These are phyloP conservation scores for Madurella mycetomatis DNA, from an alignment of 2,329 filamentous ascomycete species.

Conservation along the genomic window DNA sequence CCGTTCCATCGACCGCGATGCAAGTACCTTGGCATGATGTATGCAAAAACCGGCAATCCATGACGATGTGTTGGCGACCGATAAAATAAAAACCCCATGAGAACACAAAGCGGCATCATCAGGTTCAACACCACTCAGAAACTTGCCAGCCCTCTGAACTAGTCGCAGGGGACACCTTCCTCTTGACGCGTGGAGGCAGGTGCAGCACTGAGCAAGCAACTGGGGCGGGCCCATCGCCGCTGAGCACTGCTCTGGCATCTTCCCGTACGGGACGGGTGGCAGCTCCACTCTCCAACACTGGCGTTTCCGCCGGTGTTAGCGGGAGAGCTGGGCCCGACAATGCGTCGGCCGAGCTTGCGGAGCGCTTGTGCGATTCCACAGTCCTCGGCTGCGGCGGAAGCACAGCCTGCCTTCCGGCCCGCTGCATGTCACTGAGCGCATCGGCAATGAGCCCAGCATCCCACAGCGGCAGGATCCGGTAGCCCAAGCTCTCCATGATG, in stretches of 20 bases:
- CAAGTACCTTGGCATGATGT: background rate
- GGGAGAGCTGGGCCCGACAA: constrained; percentile 38
- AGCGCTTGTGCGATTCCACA: constrained; percentile 31
- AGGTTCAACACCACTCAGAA: background rate
- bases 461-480: constrained; percentile 58
- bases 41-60: background rate
- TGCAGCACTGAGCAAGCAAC: constrained; percentile 5
- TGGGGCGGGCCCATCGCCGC: background rate
- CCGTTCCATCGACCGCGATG: background rate
- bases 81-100: background rate
- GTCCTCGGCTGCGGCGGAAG: constrained; percentile 16
- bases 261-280: background rate
- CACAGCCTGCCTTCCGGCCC: constrained; percentile 40
- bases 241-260: background rate
- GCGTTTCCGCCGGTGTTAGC: constrained; percentile 41
- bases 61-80: background rate
- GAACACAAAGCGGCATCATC: background rate
- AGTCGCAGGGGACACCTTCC: constrained; percentile 7
- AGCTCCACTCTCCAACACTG: constrained; percentile 28
- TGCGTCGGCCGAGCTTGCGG: constrained; percentile 37
- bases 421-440: constrained; percentile 60
- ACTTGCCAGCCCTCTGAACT: constrained; percentile 3
- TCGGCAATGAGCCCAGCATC: constrained; percentile 53
- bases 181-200: constrained; percentile 3
- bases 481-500: constrained; percentile 61